Conservation (phyloP, 306 rosid genomes). For the Castanospermum australe region DNA sequence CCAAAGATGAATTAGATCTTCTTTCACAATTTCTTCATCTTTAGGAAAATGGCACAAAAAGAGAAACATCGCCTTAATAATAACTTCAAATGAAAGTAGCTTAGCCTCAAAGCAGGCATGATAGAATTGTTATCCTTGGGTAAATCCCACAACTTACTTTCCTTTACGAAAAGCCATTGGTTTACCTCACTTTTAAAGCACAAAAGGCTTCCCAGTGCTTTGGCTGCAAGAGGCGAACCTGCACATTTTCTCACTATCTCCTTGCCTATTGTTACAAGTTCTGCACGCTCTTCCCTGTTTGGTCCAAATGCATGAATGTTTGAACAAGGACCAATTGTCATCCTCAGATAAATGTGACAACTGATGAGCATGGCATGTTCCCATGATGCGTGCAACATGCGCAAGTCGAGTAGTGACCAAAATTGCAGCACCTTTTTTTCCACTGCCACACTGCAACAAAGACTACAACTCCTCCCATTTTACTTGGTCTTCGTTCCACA, state of each 20-base stretch:
- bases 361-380: neutral
- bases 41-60: conserved; percentile 32
- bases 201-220: conserved; percentile 27
- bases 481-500: conserved; percentile 30
- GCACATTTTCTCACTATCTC: conserved; percentile 28
- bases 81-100: conserved; percentile 11
- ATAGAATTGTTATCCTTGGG: neutral
- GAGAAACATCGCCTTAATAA: conserved; percentile 25
- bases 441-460: conserved; percentile 21
- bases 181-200: conserved; percentile 8
- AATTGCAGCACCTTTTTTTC: conserved; percentile 16
- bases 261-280: conserved; percentile 16
- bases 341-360: neutral
- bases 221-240: conserved; percentile 26
- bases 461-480: conserved; percentile 28
- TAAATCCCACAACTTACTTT: conserved; percentile 28
- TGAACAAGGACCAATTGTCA: conserved; percentile 33
- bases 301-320: conserved; percentile 27
- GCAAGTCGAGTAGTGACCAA: conserved; percentile 30
- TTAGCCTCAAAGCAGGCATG: conserved; percentile 15
- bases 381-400: conserved; percentile 27
- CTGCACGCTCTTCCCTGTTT: neutral
- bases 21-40: neutral
- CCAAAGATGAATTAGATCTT: conserved; percentile 20
- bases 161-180: conserved; percentile 3